Evolutionary conservation across 805 yeast species (phyloP), one percentile per base, ranked within the genome.

Genomic region (Pichia californica): DNA sequence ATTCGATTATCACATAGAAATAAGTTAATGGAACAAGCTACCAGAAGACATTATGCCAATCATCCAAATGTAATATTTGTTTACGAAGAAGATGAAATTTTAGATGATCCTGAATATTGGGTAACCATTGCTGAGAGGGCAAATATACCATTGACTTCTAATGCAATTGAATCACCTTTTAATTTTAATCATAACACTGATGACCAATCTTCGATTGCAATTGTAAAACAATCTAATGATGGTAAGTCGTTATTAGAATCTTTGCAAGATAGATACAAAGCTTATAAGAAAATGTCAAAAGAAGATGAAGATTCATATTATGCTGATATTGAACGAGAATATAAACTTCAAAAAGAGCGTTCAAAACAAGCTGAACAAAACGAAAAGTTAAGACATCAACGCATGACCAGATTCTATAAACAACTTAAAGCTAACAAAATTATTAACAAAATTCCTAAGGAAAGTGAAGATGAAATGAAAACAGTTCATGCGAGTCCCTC

Each of bases 301-400:
- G 48, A 50, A 16, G 68, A 70, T 32, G 75, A 71, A 43, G 54
- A 55, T 32, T 40, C 45, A 27, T 66, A 69, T 41, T 63, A 67
- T 33, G 60, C 62, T 11, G 58, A 61, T 27, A 40, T 71, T 10
- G 61, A 62, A 30, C 46, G 51, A 11, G 74, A 70, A 29, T 58
- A 60, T 19, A 38, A 34, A 27, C 21, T 43, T 10, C 36, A 43
- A 31, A 34, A 36, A 8, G 40, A 42, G 29, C 32, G 29, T 15
- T 23, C 32, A 3, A 41, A 33, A 33, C 40, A 40, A 28, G 14
- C 44, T 20, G 28, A 35, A 7, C 25, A 40, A 10, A 41, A 38
- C 13, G 41, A 40, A 7, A 34, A 26, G 25, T 30, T 33, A 7
- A 40, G 41, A 43, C 37, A 32, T 2, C 9, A 26, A 7, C 39